Evolutionary conservation across 2,329 filamentous ascomycete genomes (phyloP), one percentile per base, ranked within the genome.

Genomic region (Diplodia scrobiculata): DNA sequence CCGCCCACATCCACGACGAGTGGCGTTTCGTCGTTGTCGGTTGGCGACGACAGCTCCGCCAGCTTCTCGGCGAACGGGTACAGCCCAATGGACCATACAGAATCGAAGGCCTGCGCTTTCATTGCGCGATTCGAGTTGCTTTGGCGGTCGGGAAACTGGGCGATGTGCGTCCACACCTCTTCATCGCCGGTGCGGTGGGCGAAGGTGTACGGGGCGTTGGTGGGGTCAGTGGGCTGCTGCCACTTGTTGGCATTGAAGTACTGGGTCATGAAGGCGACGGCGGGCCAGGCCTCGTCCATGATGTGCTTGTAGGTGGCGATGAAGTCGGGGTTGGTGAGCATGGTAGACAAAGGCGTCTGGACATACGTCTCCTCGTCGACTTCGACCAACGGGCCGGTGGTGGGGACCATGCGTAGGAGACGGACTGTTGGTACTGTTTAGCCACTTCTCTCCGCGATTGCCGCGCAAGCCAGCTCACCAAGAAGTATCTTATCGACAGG

Each of bases 1-100:
- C 80, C 79, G 10, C 78, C 79, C 6, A 82, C 71, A 66, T 82
- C 78, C 4, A 82, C 78, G 54, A 80, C 73, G 38, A 81, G 32
- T 34, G 67, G 45, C 2, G 51, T 51, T 1, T 63, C 38, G 6
- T 50, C 51, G 27, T 38, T 21, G 29, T 19, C 25, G 17, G 51
- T 10, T 1, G 29, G 51, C 29, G 53, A 36, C 36, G 36, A 21
- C 19, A 47, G 10, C 13, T 62, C 41, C 17, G 38, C 38, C 10
- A 64, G 19, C 19, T 29, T 55, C 38, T 64, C n/a, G 10, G 52
- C 62, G 25, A 52, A 64, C 9, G 62, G 62, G 32, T 64, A 64
- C 21, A 64, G 34, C 17, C 34, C 62, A 13, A 64, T n/a, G 19
- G 62, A 53, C 62, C 62, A 64, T n/a, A 45, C n/a, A 19, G 27